phyloP scores from a whole-genome alignment of 1,284 basidiomycete species.

The Tylopilus sp. region DNA sequence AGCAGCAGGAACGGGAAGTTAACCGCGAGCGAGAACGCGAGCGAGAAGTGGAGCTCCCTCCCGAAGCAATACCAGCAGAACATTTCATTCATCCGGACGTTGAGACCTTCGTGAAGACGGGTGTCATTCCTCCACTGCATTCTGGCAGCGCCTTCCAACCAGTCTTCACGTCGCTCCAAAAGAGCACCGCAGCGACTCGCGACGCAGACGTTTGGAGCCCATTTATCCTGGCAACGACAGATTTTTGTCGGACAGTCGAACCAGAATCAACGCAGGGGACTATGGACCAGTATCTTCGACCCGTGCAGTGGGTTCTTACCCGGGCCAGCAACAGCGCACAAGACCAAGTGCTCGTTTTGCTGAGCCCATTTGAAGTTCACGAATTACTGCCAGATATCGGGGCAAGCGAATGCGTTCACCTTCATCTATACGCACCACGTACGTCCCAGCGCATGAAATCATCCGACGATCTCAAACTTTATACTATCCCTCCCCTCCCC shows the following conservation, averaged over 20 bases:
- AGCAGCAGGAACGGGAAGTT: constrained; percentile 60
- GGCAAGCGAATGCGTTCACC: constrained; percentile 21
- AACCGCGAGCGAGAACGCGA: constrained; percentile 52
- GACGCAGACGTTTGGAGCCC: constrained; percentile 18
- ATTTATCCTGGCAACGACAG: constrained; percentile 34
- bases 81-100: constrained; percentile 20
- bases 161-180: constrained; percentile 8
- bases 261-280: not conserved
- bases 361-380: constrained; percentile 47
- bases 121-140: constrained; percentile 9
- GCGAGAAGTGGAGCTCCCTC: constrained; percentile 11
- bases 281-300: constrained; percentile 47
- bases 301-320: constrained; percentile 55
- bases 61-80: not conserved
- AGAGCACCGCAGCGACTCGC: constrained; percentile 3
- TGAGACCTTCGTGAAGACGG: constrained; percentile 28
- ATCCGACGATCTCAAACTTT: constrained; percentile 49
- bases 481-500: constrained; percentile 40
- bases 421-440: constrained; percentile 48
- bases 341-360: constrained; percentile 35
- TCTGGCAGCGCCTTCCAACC: constrained; percentile 8
- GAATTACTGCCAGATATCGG: constrained; percentile 50
- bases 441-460: constrained; percentile 45
- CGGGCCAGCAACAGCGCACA: not conserved
- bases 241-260: constrained; percentile 27